phyloP scores from a whole-genome alignment of 73 alveolate genomes.

The Paramecium sexaurelia region DNA sequence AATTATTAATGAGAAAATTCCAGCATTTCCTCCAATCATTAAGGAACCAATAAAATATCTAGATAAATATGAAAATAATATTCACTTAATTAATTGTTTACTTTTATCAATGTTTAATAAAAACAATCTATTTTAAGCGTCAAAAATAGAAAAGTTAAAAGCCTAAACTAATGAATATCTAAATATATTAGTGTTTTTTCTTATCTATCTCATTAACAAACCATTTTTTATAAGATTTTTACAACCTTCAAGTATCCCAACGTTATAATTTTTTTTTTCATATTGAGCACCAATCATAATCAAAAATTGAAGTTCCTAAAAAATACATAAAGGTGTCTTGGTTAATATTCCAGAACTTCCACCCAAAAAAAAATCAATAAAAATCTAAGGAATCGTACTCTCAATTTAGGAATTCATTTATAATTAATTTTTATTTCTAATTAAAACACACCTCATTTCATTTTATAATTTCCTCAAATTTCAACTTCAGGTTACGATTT shows the following conservation, averaged over 20 bases:
- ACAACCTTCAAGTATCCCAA: neutral
- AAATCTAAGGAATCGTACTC: neutral
- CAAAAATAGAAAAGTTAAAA: neutral
- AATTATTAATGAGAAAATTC: constrained; percentile 69
- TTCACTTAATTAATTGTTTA: neutral
- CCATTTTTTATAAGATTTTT: neutral
- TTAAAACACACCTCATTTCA: neutral
- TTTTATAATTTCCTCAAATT: neutral
- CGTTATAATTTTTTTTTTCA: neutral
- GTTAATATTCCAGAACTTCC: neutral
- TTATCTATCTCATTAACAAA: neutral
- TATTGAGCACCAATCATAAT: neutral
- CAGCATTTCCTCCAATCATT: constrained; percentile 86
- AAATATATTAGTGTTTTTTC: neutral
- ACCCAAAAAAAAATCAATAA: neutral
- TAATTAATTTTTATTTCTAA: neutral
- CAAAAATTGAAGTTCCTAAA: neutral
- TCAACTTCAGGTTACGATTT: too few species aligned
- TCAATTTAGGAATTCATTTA: neutral
- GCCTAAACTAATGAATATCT: neutral
- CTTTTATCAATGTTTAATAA: neutral
- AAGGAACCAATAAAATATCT: neutral
- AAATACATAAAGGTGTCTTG: neutral
- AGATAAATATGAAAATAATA: neutral
- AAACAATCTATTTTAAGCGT: neutral